Conservation (phyloP, 805 yeast genomes). For the Candida peoriensis region DNA sequence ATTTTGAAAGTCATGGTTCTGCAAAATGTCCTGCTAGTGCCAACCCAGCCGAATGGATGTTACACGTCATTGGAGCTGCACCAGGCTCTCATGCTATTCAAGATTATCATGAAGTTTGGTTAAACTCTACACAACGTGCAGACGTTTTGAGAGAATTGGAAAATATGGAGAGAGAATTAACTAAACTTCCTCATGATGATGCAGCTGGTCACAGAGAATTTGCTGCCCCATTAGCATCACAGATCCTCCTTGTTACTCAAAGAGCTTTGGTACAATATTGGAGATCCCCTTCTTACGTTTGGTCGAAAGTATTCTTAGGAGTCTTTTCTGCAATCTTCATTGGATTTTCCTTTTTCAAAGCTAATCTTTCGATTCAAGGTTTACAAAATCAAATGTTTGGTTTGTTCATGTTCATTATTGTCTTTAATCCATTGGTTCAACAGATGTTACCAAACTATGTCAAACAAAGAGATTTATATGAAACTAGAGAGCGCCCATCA, state of each 20-base stretch:
- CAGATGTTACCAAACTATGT: slow-evolving; percentile 62
- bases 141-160: slow-evolving; percentile 58
- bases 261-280: slow-evolving; percentile 62
- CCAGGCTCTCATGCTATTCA: slow-evolving; percentile 72
- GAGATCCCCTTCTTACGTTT: slow-evolving; percentile 61
- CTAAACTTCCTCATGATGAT: slow-evolving; percentile 30
- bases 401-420: slow-evolving; percentile 60
- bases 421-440: slow-evolving; percentile 51
- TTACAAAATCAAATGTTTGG: slow-evolving; percentile 82
- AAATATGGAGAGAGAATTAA: slow-evolving; percentile 57
- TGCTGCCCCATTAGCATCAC: slow-evolving; percentile 40
- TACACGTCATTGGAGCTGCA: slow-evolving; percentile 79
- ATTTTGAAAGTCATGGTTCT: slow-evolving; percentile 65
- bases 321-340: slow-evolving; percentile 57
- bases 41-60: slow-evolving; percentile 91
- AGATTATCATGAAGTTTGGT: slow-evolving; percentile 77
- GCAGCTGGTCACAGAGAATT: slow-evolving; percentile 33
- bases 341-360: slow-evolving; percentile 72
- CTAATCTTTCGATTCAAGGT: slow-evolving; percentile 58
- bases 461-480: slow-evolving; percentile 59
- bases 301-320: slow-evolving; percentile 54
- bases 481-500: slow-evolving; percentile 70
- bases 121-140: slow-evolving; percentile 55
- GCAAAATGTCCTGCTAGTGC: slow-evolving; percentile 62
- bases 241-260: slow-evolving; percentile 39